Percentiles rank a stretch among this genome's conserved stretches.
Evolutionary conservation across 805 yeast species (phyloP).

Genomic region (Nakazawaea anatomiae): DNA sequence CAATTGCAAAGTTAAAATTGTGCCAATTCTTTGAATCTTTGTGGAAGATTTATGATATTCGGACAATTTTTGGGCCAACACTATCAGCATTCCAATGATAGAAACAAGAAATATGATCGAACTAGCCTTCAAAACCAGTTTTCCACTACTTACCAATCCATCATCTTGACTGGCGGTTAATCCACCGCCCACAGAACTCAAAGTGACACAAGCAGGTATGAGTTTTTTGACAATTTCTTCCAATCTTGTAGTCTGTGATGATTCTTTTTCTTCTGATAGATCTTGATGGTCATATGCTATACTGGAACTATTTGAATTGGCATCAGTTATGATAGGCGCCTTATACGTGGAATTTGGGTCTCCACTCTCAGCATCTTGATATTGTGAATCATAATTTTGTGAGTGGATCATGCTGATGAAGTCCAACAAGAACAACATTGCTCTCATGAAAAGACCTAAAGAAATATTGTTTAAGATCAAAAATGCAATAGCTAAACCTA

Average conservation of each 20-base stretch:
- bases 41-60: not conserved
- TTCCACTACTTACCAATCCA: not conserved
- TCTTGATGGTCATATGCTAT: not conserved
- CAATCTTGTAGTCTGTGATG: not conserved
- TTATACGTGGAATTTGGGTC: not conserved
- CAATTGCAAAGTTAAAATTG: not conserved
- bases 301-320: not conserved
- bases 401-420: not conserved
- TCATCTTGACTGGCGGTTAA: not conserved
- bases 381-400: not conserved
- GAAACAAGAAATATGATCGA: not conserved
- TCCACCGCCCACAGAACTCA: slow-evolving; percentile 1
- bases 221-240: not conserved
- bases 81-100: not conserved
- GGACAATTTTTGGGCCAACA: not conserved
- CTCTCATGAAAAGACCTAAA: slow-evolving; percentile 3
- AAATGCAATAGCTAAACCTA: not conserved
- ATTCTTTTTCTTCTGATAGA: not conserved
- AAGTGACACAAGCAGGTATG: not conserved
- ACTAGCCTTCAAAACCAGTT: not conserved
- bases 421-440: not conserved
- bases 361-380: not conserved
- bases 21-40: not conserved
- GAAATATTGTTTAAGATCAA: not conserved
- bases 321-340: not conserved